Percentiles rank a stretch among this genome's conserved stretches.
Evolutionary conservation across 179 eudicot species (phyloP).

Genomic region (Silene noctiflora): DNA sequence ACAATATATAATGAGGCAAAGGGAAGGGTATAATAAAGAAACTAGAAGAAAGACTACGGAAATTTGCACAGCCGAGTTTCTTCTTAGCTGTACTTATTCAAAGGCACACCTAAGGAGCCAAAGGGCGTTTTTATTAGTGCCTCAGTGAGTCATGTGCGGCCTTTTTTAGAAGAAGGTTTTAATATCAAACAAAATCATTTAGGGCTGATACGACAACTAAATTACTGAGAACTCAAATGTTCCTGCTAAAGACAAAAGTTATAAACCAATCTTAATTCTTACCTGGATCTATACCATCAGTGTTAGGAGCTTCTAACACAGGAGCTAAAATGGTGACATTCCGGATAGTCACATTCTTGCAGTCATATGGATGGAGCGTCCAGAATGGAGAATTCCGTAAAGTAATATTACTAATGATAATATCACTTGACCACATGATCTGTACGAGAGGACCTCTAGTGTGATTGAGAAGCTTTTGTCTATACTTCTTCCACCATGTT

Average conservation of each 20-base stretch:
- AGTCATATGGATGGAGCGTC: slow-evolving; percentile 99
- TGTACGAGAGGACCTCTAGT: slow-evolving; percentile 98
- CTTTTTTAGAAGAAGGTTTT: not conserved
- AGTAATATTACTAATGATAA: slow-evolving; percentile 74
- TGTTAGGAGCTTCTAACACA: slow-evolving; percentile 77
- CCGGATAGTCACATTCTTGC: slow-evolving; percentile 81
- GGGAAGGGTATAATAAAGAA: not conserved
- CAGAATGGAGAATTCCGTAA: slow-evolving; percentile 94
- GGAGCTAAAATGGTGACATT: slow-evolving; percentile 89
- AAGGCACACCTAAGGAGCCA: no score
- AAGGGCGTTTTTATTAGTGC: no score
- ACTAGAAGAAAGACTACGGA: not conserved
- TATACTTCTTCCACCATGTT: slow-evolving; percentile 90
- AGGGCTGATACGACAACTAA: not conserved
- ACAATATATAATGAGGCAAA: not conserved
- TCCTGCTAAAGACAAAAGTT: not conserved
- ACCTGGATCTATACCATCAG: slow-evolving; percentile 99
- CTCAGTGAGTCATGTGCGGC: not conserved
- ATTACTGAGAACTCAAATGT: not conserved
- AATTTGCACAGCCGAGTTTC: not conserved
- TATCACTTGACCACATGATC: slow-evolving; percentile 92
- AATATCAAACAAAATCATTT: not conserved
- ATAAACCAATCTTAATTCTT: slow-evolving; percentile 34
- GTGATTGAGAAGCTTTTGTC: slow-evolving; percentile 71
- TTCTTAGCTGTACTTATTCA: not conserved